Evolutionary conservation across 75 land plant species (phyloP).

Genomic region (Adiantum capillusveneris): DNA sequence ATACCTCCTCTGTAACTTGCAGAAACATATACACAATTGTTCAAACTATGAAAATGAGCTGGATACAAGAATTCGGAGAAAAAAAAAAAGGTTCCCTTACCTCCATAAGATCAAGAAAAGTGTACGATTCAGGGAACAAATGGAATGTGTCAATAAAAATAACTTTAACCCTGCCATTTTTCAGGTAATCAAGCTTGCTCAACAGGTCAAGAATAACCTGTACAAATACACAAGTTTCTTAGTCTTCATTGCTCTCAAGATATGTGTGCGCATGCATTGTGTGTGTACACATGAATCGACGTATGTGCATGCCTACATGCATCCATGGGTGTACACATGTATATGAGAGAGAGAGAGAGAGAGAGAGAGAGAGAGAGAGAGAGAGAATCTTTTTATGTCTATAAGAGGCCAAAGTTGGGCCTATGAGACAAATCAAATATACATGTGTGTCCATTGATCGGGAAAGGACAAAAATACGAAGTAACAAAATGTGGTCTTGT

Average conservation of each 20-base stretch:
- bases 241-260: slow-evolving; percentile 5
- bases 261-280: no score
- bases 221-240: slow-evolving; percentile 7
- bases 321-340: no score
- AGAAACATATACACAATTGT: neutral
- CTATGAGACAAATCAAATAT: no score
- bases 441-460: no score
- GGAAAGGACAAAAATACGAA: no score
- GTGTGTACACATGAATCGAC: no score
- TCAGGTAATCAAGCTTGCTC: slow-evolving; percentile 14
- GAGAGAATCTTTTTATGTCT: no score
- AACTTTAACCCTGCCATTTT: slow-evolving; percentile 20
- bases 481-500: no score
- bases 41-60: neutral
- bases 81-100: neutral
- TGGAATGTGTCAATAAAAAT: slow-evolving; percentile 37
- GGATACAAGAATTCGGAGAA: neutral
- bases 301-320: no score
- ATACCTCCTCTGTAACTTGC: slow-evolving; percentile 21
- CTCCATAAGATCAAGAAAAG: slow-evolving; percentile 25
- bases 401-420: no score
- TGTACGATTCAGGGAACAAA: slow-evolving; percentile 29
- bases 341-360: no score
- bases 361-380: no score
- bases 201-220: slow-evolving; percentile 32